Percentiles rank a stretch among this genome's conserved stretches.
These are phyloP conservation scores for Miamiensis avidus DNA, from an alignment of 169 alveolate genomes.

Conservation along the genomic window DNA sequence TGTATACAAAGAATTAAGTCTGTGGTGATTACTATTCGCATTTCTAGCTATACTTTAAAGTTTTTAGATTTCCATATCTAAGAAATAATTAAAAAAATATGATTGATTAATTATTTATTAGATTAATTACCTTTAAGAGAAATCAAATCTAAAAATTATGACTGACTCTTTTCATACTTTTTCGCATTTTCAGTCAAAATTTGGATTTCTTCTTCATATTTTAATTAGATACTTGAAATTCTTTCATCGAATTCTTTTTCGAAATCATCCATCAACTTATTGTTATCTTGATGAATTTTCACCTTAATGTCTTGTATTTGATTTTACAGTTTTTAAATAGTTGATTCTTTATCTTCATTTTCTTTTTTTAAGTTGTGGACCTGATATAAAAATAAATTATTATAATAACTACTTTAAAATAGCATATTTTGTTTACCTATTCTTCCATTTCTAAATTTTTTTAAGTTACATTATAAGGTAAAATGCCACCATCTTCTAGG, in stretches of 20 bases:
- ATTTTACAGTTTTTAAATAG: not conserved
- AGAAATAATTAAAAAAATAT: not conserved
- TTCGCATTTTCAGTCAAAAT: not conserved
- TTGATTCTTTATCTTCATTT: not conserved
- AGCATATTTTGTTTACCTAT: too few relatives aligned
- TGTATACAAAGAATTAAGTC: not conserved
- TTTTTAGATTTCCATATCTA: not conserved
- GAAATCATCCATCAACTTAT: not conserved
- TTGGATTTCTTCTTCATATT: not conserved
- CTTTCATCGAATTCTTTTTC: not conserved
- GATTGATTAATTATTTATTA: too few relatives aligned
- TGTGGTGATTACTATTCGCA: not conserved
- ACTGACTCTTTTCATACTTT: not conserved
- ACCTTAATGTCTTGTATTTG: not conserved
- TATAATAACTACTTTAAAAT: too few relatives aligned
- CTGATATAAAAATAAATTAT: too few relatives aligned
- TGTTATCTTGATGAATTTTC: not conserved
- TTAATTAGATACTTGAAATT: not conserved
- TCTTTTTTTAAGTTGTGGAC: not conserved
- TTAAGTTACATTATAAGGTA: not conserved
- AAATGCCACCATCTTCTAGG: not conserved
- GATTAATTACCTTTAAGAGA: not conserved
- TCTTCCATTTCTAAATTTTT: not conserved
- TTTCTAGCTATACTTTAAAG: not conserved
- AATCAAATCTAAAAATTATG: not conserved